Base-by-base conservation (phyloP, 2,329 filamentous ascomycete genomes). In the Mycosphaerella arachidis region DNA sequence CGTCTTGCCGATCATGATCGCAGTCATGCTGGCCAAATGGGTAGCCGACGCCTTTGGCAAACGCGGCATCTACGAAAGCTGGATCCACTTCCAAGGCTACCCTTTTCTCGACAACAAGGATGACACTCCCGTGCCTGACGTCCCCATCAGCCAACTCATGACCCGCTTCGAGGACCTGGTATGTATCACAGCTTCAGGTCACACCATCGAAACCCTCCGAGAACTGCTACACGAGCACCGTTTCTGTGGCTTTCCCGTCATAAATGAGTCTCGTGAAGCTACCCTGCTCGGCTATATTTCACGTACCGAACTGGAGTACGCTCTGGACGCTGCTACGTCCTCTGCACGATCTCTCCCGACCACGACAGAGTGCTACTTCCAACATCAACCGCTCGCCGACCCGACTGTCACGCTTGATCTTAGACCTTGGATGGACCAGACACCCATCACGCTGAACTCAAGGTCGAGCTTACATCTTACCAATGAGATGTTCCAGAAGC, bases 21-120 rank as follows among this genome's bases (percentile, higher is more conserved):
- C 92, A 48, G 94, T 99, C 71, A 96, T 99, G 92, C 83, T 97
- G 48, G 90, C 90, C 63, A 99, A 99, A 78, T 99, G 94, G 94
- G 91, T 96, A 29, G 94, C 92, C 70, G 94, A 99, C 74, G 93
- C 92, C 53, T 92, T 99, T 74, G 92, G 91, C 29, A 90, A 91
- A 58, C 86, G 89, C 53, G 92, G 94, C 65, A 97, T 99, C 75
- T 99, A 99, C 78, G 94, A 99, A 74, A 89, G 89, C 57, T 99
- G 94, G 94, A 99, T 99, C 71, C 89, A 92, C 67, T 88, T 97
- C 76, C 94, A 95, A 71, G 91, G 90, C 66, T 99, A 97, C 72
- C 94, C 94, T 0, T 97, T 93, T 76, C 84, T 99, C 57, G 93
- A 97, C 76, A 94, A 95, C 73, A 89, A 87, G 68, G 92, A 96